Conservation (phyloP, 129 eudicot species). For the Helichrysum umbraculigerum region DNA sequence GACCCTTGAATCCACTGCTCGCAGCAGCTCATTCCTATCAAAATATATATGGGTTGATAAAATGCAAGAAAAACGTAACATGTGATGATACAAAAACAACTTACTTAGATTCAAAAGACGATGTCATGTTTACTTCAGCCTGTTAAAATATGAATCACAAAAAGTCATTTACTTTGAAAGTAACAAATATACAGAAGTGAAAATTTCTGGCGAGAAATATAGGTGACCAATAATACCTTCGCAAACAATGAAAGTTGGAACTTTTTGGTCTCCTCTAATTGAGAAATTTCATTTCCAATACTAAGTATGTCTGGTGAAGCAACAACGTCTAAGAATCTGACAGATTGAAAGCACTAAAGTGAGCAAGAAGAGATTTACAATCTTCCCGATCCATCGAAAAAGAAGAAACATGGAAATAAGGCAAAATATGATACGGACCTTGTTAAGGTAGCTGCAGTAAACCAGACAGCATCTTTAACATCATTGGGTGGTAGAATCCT, state of each 20-base stretch:
- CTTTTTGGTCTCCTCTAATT: constrained; percentile 75
- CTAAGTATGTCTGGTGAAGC: constrained; percentile 52
- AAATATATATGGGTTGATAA: constrained; percentile 31
- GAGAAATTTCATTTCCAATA: constrained; percentile 67
- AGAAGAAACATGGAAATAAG: constrained; percentile 19
- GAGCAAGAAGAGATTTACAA: constrained; percentile 12
- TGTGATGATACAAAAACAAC: constrained; percentile 27
- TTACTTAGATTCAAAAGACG: constrained; percentile 89
- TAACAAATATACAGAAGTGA: constrained; percentile 16
- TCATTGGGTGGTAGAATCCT: constrained; percentile 55
- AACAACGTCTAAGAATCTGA: constrained; percentile 65
- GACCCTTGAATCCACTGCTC: constrained; percentile 84
- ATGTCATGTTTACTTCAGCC: constrained; percentile 54
- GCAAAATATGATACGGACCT: constrained; percentile 51
- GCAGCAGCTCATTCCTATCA: constrained; percentile 82
- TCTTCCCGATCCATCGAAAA: constrained; percentile 7
- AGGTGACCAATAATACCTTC: constrained; percentile 26
- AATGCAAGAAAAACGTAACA: constrained; percentile 3
- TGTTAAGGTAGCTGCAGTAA: constrained; percentile 63
- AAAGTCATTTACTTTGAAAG: neutral
- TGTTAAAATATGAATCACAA: constrained; percentile 39
- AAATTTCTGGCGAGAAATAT: constrained; percentile 8
- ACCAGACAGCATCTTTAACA: constrained; percentile 49
- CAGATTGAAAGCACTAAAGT: constrained; percentile 7
- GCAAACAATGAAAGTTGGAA: constrained; percentile 79